Percentiles rank a stretch among this genome's conserved stretches.
phyloP scores from a whole-genome alignment of 2,329 filamentous ascomycete genomes.

The Aspergillus fumigatus region DNA sequence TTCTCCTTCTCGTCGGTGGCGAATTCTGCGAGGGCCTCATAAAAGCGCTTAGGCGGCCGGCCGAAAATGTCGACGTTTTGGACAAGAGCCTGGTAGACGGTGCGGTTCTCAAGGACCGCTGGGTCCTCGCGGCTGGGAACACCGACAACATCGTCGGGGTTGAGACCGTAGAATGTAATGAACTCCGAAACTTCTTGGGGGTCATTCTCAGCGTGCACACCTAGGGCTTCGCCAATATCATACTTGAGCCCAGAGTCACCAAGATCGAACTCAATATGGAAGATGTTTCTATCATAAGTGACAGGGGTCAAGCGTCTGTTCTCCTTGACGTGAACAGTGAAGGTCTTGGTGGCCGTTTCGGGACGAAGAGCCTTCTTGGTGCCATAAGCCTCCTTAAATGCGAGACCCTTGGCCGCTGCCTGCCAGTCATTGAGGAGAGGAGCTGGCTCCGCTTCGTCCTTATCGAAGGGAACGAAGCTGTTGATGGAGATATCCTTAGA shows the following conservation, averaged over 20 bases:
- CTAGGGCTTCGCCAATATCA: constrained; percentile 94
- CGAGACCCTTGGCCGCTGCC: constrained; percentile 76
- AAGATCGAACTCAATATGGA: constrained; percentile 98
- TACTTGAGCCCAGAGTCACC: constrained; percentile 88
- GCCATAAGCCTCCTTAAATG: constrained; percentile 91
- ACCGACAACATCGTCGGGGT: constrained; percentile 80
- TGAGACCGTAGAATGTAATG: constrained; percentile 82
- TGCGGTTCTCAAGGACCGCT: constrained; percentile 74
- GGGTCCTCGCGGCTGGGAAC: constrained; percentile 79
- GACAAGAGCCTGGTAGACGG: constrained; percentile 82
- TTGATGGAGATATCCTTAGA: constrained; percentile 65
- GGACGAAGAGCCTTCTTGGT: constrained; percentile 72
- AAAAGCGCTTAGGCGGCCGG: constrained; percentile 95
- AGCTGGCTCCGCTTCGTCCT: constrained; percentile 65
- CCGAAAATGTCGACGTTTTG: constrained; percentile 97
- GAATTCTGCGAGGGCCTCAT: constrained; percentile 84
- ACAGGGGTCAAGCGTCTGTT: constrained; percentile 85
- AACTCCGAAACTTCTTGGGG: constrained; percentile 72
- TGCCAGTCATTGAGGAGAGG: constrained; percentile 72
- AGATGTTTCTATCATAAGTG: constrained; percentile 96
- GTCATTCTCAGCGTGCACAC: constrained; percentile 94
- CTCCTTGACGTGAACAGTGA: constrained; percentile 85
- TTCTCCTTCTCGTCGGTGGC: constrained; percentile 78
- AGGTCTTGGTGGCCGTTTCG: constrained; percentile 80
- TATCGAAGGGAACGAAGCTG: constrained; percentile 78